Base-by-base conservation (phyloP, 208 protist species). In the Leishmania arabica region DNA sequence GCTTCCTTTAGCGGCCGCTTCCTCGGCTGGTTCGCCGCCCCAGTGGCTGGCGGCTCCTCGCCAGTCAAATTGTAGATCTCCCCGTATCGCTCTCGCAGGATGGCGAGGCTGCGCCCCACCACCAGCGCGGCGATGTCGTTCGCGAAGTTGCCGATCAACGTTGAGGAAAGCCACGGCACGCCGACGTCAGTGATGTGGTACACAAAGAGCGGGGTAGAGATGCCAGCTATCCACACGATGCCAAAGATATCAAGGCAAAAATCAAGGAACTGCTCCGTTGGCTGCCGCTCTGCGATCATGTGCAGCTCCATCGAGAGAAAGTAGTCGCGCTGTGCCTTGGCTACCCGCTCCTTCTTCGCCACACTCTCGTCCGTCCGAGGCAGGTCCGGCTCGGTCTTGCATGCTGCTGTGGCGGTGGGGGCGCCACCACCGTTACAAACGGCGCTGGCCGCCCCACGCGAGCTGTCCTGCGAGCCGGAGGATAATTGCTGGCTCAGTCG, bases 201-300 rank as follows among this genome's bases (percentile, higher is more conserved):
- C 1, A 91, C 70, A 49, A 95, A 80, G 45, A 95, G 60, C 19
- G 91, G 88, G 69, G 82, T 86, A 19, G 83, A 74, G 3, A 96
- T 76, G 53, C 91, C 91, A 27, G 86, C 84, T 62, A 96, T 82
- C 93, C 94, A 97, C 40, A 97, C 45, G 62, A 96, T 85, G 64
- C 94, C 94, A 79, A 96, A 96, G 37, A 92, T 90, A 77, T 97
- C 94, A n/a, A 97, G 86, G 65, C 86, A 94, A 56, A 97, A 91
- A 83, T 96, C 88, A 11, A 97, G 84, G 24, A 94, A 91, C 83
- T 91, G 84, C 84, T 96, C 89, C 45, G 92, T 86, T 34, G 90
- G 88, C 77, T 92, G 88, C 21, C 85, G 90, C 71, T 92, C 85
- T 49, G 89, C 84, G 34, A 89, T 89, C 72, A 93, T 81, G 76